Evolutionary conservation across 164 flowering plant species (phyloP), one percentile per base, ranked within the genome.

Genomic region (Umbilicus rupestris): DNA sequence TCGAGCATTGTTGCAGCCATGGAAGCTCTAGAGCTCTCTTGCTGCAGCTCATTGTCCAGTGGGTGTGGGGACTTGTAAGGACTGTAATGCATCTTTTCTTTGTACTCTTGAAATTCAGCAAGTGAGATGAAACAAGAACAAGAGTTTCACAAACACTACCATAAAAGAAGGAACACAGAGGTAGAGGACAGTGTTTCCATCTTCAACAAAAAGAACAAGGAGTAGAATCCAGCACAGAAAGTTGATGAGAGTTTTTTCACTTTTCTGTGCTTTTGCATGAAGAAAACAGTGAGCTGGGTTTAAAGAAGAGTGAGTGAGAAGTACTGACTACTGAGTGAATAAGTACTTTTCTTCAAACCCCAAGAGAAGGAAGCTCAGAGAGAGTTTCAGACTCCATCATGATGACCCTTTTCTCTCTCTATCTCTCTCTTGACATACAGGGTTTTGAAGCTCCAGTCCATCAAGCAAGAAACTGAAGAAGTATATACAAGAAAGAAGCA

Each of bases 11-110:
- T 55, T 55, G 19, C 17, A 28, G 33, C 5, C 70, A 14, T n/a
- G n/a, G n/a, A n/a, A n/a, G n/a, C n/a, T n/a, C n/a, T n/a, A n/a
- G n/a, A n/a, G n/a, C n/a, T n/a, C n/a, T n/a, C n/a, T n/a, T n/a
- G n/a, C n/a, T n/a, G n/a, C n/a, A 66, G 68, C 55, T 72, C 74
- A 59, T 75, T 79, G 45, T 82, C 88, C 83, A 80, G 79, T 30
- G 10, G 64, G n/a, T n/a, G 39, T 24, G 16, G 28, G 4, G 69
- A 26, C 14, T 33, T 29, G 44, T 30, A 65, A 5, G 62, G 7
- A 29, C 65, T 22, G 50, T 65, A 63, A 19, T 46, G 58, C 66
- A 42, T 68, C 60, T 55, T 55, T 33, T 55, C 0, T 15, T 26
- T 16, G 28, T 3, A 16, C 17, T 55, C 12, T 22, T n/a, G 19